Evolutionary conservation across 352 stramenopile genomes (phyloP).

Genomic region (Pythium phragmiticola): DNA sequence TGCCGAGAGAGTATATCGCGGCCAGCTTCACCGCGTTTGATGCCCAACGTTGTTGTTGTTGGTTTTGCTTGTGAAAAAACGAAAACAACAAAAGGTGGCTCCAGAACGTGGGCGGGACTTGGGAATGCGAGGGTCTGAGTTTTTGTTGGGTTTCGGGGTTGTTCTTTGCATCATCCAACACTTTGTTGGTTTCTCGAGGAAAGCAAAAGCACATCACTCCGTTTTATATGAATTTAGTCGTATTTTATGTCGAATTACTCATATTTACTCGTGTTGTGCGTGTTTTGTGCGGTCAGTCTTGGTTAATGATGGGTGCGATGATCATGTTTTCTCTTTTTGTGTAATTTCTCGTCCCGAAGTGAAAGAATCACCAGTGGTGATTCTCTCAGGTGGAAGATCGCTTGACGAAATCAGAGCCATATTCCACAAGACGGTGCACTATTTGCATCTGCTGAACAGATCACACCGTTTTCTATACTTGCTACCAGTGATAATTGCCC

Average conservation of each 20-base stretch:
- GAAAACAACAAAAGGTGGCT: not conserved
- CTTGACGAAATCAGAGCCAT: not conserved
- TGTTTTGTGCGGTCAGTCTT: not conserved
- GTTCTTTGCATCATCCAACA: not conserved
- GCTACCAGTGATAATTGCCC: no score
- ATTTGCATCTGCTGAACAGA: not conserved
- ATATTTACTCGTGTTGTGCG: not conserved
- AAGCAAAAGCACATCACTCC: not conserved
- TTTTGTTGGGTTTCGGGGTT: constrained; percentile 6
- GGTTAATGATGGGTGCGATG: not conserved
- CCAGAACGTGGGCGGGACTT: not conserved
- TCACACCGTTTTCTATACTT: constrained; percentile 4
- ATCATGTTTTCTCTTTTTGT: not conserved
- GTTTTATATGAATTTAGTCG: not conserved
- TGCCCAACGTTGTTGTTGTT: not conserved
- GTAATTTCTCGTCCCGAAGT: not conserved
- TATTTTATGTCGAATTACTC: not conserved
- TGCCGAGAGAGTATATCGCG: not conserved
- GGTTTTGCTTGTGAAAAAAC: not conserved
- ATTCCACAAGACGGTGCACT: constrained; percentile 10
- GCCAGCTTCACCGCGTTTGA: not conserved
- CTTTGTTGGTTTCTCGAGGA: not conserved
- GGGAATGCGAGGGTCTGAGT: not conserved
- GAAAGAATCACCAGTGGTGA: not conserved
- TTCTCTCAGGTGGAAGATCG: constrained; percentile 4